Evolutionary conservation across 2,329 filamentous ascomycete genomes (phyloP), one percentile per base, ranked within the genome.

Genomic region (Nemania sp.): DNA sequence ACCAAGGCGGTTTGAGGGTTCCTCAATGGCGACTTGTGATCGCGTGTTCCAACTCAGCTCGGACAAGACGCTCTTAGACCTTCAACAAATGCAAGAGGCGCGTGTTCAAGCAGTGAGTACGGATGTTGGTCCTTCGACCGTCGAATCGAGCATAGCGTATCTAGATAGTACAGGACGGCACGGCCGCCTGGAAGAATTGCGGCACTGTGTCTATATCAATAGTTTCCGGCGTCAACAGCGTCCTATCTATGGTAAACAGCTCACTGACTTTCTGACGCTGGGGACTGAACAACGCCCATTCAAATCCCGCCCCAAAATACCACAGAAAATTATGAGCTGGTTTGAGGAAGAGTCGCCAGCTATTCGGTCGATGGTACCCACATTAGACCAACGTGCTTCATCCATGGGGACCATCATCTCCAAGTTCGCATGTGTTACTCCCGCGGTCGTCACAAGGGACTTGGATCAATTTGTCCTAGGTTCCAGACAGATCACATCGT

Each of bases 401-500:
- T 77, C 79, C 12, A 79, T 96, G 72, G 86, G 93, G 64, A 84
- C 83, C 0, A 86, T 82, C 2, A 86, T 99, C 48, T 85, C 89
- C 59, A 90, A 93, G 68, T 99, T 97, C 66, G 90, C 89, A 1
- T 99, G 93, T 64, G 86, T 96, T 28, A 97, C 94, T 0, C 94
- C 94, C 2, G 86, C 90, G 1, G 93, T 91, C 11, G 86, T 96
- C 3, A 91, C 91, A 0, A 83, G 88, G 24, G 91, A 95, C 60
- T 78, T 95, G 64, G 83, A 84, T 15, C 78, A 81, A 23, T 77
- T 92, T 20, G 70, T 89, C 1, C 76, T 94, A 6, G 88, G 88
- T 0, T 74, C 77, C 1, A 78, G 75, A 34, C 82, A 82, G 2
- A 75, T 84, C 1, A 74, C 82, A 40, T 77, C 77, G 0, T 82